phyloP scores from a whole-genome alignment of 2,329 filamentous ascomycete species.

The Huntiella bhutanensis region DNA sequence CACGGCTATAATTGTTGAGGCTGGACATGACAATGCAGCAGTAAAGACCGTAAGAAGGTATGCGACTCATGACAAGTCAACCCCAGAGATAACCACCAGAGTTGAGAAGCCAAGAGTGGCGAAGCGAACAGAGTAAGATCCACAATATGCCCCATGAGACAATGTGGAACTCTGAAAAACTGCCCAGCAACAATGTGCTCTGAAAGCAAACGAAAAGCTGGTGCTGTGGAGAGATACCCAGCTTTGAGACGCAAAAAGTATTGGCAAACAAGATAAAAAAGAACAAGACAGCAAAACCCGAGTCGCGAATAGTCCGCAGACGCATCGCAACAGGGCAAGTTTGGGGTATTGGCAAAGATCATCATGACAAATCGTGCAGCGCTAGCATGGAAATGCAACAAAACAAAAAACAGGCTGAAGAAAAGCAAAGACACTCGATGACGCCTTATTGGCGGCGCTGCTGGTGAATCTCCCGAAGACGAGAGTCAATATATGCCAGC shows the following conservation, averaged over 20 bases:
- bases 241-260: neutral
- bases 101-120: neutral
- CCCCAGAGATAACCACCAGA: neutral
- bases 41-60: neutral
- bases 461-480: constrained; percentile 34
- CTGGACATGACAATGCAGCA: constrained; percentile 8
- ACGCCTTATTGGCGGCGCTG: constrained; percentile 22
- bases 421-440: neutral
- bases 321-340: neutral
- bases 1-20: neutral
- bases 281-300: neutral
- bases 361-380: neutral
- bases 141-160: constrained; percentile 1
- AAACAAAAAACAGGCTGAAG: constrained; percentile 2
- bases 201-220: neutral
- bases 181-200: neutral
- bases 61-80: neutral
- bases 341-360: neutral
- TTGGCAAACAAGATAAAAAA: neutral
- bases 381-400: neutral
- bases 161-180: constrained; percentile 2
- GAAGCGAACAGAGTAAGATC: neutral
- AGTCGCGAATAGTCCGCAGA: neutral
- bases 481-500: constrained; percentile 38
- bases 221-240: neutral